Base-by-base conservation (phyloP, 2,329 filamentous ascomycete genomes). In the Apiospora saccharicola region DNA sequence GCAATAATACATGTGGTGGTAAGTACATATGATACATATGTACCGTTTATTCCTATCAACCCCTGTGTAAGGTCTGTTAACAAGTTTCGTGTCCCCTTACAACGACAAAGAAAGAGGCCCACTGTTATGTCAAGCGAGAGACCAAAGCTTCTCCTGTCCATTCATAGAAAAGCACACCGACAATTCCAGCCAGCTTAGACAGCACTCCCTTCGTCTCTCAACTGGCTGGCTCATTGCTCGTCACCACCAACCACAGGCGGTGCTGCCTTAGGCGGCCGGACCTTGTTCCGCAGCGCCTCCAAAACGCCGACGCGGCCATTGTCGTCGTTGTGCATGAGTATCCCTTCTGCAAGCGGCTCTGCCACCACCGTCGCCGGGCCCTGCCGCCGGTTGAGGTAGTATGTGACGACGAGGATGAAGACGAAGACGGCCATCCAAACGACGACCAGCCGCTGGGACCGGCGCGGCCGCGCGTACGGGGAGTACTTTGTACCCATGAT, bases 401-500 rank as follows among this genome's bases (percentile, higher is more conserved):
- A 77, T 12, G 77, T 80, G 44, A 77, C 41, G 44, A 74, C 44
- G 7, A 80, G 70, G 24, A 79, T 73, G 10, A 79, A 26, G 46
- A 76, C 64, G 34, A 81, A 73, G 5, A 78, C 70, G n/a, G 71
- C 72, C 68, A 80, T 75, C 79, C 79, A 81, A 44, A 75, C 57
- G 22, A 78, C 10, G n/a, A 80, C 67, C 16, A 80, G 72, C 64
- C 73, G 79, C 46, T 75, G 73, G 13, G 79, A 78, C 30, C 79
- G 75, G 70, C 75, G 73, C 44, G 74, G 78, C 69, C 78, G 75
- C 46, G 79, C 79, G 72, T 80, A 81, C 10, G 79, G 79, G 41
- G 78, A 80, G 70, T 75, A 76, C 41, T 24, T 64, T 14, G n/a
- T n/a, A 13, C 57, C 41, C 57, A 30, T 22, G 34, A 64, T 64